These are phyloP conservation scores for Ambrosiella cleistominuta DNA, from an alignment of 2,329 filamentous ascomycete genomes.

Conservation along the genomic window DNA sequence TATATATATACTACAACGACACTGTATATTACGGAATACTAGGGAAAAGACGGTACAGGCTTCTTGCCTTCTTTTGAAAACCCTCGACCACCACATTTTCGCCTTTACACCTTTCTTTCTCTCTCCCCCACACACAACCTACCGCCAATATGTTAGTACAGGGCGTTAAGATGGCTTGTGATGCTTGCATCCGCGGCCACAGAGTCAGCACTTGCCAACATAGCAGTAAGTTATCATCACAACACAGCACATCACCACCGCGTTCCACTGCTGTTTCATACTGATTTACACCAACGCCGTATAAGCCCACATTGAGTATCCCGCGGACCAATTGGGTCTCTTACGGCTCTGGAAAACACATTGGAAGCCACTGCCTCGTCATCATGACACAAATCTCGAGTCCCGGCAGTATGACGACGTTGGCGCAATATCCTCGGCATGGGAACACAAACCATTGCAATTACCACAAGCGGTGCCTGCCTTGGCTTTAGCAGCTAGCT, in stretches of 20 bases:
- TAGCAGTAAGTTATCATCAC: constrained; percentile 47
- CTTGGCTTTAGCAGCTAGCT: background rate
- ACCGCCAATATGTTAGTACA: constrained; percentile 56
- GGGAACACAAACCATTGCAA: background rate
- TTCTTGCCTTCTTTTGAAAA: background rate
- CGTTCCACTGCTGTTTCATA: background rate
- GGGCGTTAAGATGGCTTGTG: constrained; percentile 95
- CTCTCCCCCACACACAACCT: background rate
- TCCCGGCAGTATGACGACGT: background rate
- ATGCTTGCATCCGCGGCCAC: constrained; percentile 94
- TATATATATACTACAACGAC: background rate
- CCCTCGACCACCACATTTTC: background rate
- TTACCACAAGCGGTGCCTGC: background rate
- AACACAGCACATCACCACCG: background rate
- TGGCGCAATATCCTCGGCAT: background rate
- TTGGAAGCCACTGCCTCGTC: background rate
- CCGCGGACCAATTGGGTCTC: background rate
- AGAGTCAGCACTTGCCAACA: constrained; percentile 98
- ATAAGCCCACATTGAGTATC: background rate
- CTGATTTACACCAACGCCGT: background rate
- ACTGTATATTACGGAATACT: no score
- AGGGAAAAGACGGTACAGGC: background rate
- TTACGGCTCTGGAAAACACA: background rate
- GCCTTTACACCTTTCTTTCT: background rate
- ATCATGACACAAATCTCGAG: background rate